Conservation (phyloP, 164 flowering plant species). For the Annona cherimola region DNA sequence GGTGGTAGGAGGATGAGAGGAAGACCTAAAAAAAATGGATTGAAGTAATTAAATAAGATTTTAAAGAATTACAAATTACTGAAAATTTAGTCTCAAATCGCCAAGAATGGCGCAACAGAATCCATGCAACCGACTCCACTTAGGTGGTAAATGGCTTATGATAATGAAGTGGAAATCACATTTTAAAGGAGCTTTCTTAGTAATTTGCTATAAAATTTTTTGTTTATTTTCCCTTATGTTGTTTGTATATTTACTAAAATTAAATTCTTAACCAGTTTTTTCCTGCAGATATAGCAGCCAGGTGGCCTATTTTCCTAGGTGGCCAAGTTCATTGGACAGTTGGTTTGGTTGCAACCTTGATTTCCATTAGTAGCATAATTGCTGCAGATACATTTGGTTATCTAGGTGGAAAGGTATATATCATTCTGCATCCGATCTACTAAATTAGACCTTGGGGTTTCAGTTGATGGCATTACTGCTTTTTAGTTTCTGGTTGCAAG, state of each 20-base stretch:
- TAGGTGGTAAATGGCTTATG: too few relatives aligned
- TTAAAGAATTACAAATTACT: too few relatives aligned
- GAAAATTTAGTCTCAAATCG: too few relatives aligned
- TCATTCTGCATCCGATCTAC: neutral
- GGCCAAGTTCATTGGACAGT: slow-evolving; percentile 97
- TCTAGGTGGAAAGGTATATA: slow-evolving; percentile 82
- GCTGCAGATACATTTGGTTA: slow-evolving; percentile 97
- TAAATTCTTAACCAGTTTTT: slow-evolving; percentile 21
- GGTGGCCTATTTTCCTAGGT: slow-evolving; percentile 90
- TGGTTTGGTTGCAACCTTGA: slow-evolving; percentile 89
- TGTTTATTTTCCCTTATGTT: slow-evolving; percentile 5
- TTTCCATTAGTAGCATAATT: slow-evolving; percentile 81
- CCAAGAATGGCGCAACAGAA: too few relatives aligned
- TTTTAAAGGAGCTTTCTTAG: too few relatives aligned
- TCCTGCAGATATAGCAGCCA: slow-evolving; percentile 50
- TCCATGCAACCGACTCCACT: too few relatives aligned
- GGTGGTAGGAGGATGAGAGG: too few relatives aligned
- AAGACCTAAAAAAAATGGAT: too few relatives aligned
- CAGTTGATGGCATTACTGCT: neutral
- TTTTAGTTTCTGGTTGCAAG: neutral
- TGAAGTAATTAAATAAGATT: too few relatives aligned
- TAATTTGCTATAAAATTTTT: neutral
- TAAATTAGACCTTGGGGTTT: neutral
- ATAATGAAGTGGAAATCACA: too few relatives aligned
- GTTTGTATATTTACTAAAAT: slow-evolving; percentile 10